Evolutionary conservation across 2,329 filamentous ascomycete species (phyloP), one percentile per base, ranked within the genome.

Genomic region (Calonectria pseudoreteaudii): DNA sequence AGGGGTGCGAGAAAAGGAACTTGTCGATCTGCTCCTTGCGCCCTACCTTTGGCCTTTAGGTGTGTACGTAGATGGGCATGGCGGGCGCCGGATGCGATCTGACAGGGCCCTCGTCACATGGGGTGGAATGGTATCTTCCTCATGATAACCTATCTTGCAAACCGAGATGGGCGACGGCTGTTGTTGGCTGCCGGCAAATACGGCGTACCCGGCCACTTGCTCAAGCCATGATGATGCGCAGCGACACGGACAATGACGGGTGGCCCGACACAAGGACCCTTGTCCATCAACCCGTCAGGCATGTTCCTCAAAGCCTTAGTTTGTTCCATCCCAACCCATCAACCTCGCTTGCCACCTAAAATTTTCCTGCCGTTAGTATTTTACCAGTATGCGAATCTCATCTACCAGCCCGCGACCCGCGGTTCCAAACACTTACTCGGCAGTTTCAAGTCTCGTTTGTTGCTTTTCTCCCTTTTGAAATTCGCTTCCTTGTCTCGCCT

Each of bases 11-110:
- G 31, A 49, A 72, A 66, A 13, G 58, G 47, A 70, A 47, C 56
- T 26, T 65, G 68, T 65, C 68, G 68, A 70, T 70, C 68, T 52
- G 68, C 68, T 70, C 58, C 28, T 62, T 26, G 68, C 50, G 47
- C 44, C 58, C 26, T 44, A 28, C 28, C 60, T 34, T 65, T 50
- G 34, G 60, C 58, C n/a, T 41, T 49, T 53, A 36, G 68, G 68
- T 36, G 68, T 52, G 44, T 41, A 56, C 49, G 60, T 70, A 50
- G 47, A 60, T 34, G 36, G 44, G 34, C 41, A 70, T 56, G 49
- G 58, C 58, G 58, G 56, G n/a, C 56, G 18, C 26, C 49, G 41
- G 36, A 53, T 34, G 68, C 68, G 47, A 65, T 65, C 36, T 70
- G 68, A 47, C 68, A 70, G 58, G 68, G 30, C 67, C 44, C 34